Evolutionary conservation across 768 basidiomycete genomes (phyloP), one percentile per base, ranked within the genome.

Genomic region (Hirschioporus abietinus): DNA sequence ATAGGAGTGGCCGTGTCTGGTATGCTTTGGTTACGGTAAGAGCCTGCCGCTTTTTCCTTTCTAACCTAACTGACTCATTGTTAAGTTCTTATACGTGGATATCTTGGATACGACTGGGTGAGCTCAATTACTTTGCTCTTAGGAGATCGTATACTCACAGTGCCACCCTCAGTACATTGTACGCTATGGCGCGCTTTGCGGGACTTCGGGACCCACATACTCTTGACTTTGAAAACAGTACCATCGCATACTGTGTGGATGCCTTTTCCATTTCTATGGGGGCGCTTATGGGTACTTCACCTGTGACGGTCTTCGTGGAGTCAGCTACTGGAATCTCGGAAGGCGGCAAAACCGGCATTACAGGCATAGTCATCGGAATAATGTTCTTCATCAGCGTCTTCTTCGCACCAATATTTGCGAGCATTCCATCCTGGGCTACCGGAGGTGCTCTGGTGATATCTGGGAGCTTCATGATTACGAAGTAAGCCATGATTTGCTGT

Each of bases 171-270:
- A 89, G 93, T 72, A 94, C 93, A 12, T 79, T 95, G 4, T 93
- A 94, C 74, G 90, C 93, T 42, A 94, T 95, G 93, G 91, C 92
- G 64, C 93, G 90, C 74, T 94, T 94, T 69, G 92, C 93, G 7
- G 91, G 91, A n/a, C 83, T 95, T 1, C 91, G 91, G 63, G 89
- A 94, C 72, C 89, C 89, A 0, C 85, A 91, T 15, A 93, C 92
- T 27, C 80, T 93, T 66, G 93, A 95, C 74, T 95, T 95, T 70
- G 93, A 95, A 77, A 86, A 87, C 68, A 91, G 89, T 18, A 91
- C 88, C 15, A 80, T 90, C 67, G 92, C 92, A 2, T 93, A 93
- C 76, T 93, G 91, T 69, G 84, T 92, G 25, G 91, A 93, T 71
- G 92, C 92, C 0, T 88, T 93, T 74, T 86, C 82, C 36, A 93